These are phyloP conservation scores for Talaromyces rugulosus DNA, from an alignment of 2,329 filamentous ascomycete genomes.

Conservation along the genomic window DNA sequence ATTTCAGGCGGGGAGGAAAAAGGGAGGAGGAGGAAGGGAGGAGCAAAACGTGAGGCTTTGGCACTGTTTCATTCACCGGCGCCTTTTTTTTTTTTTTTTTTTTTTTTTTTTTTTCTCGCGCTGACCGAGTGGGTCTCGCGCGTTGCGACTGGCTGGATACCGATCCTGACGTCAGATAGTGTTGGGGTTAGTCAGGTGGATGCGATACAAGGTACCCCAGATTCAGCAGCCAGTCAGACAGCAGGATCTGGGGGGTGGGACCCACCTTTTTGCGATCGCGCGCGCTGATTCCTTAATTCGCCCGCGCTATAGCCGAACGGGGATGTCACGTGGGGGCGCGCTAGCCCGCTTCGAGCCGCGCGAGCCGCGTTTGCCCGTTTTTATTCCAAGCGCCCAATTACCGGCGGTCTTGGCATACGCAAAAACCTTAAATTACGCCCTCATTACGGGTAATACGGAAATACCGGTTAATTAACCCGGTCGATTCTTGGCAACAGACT, in stretches of 20 bases:
- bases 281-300: neutral
- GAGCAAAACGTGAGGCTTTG: neutral
- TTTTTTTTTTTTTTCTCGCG: neutral
- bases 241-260: neutral
- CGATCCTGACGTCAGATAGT: constrained; percentile 4
- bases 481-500: no score
- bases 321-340: neutral
- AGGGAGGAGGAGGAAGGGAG: neutral
- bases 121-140: constrained; percentile 1
- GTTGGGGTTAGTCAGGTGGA: neutral
- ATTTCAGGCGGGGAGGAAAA: neutral
- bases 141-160: neutral
- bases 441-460: no score
- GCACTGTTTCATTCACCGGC: constrained; percentile 13
- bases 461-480: no score
- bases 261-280: neutral
- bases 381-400: no score
- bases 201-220: constrained; percentile 9
- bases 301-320: neutral
- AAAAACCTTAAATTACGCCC: no score
- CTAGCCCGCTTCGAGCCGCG: neutral
- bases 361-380: neutral
- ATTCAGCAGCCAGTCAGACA: neutral
- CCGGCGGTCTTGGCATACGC: neutral
- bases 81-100: neutral